A percentile compares a stretch with the other conserved stretches of the same genome.
Conservation (phyloP, 2,329 filamentous ascomycete genomes). For the Verticillium zaregamsianum region DNA sequence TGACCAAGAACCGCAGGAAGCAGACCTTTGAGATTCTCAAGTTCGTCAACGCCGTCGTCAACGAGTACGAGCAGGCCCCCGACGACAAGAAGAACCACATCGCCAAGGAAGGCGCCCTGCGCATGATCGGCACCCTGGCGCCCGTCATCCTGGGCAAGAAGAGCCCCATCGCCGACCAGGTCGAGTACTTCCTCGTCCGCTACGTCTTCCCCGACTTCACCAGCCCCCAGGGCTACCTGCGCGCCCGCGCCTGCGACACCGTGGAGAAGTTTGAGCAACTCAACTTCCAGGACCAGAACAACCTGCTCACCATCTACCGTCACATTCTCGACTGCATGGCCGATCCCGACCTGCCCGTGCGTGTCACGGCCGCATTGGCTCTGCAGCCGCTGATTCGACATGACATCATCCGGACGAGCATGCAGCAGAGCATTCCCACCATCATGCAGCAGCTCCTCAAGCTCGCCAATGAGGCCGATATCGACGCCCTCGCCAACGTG, state of each 20-base stretch:
- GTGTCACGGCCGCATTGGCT: conserved; percentile 89
- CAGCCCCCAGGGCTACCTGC: conserved; percentile 85
- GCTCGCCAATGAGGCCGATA: conserved; percentile 94
- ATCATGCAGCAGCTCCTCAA: conserved; percentile 99
- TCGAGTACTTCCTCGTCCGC: conserved; percentile 97
- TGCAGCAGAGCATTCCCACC: conserved; percentile 97
- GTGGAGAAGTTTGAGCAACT: conserved; percentile 97
- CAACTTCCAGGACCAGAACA: conserved; percentile 94
- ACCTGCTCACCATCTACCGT: conserved; percentile 92
- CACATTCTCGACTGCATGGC: conserved; percentile 98
- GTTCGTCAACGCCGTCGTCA: conserved; percentile 94
- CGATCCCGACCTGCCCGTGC: conserved; percentile 85
- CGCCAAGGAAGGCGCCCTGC: conserved; percentile 91
- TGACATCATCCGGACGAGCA: conserved; percentile 87
- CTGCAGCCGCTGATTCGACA: conserved; percentile 94
- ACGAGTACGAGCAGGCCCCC: conserved; percentile 79
- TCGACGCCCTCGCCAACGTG: conserved; percentile 93
- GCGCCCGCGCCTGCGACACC: conserved; percentile 92
- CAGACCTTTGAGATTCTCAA: conserved; percentile 92
- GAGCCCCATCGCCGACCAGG: conserved; percentile 94
- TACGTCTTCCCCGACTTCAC: conserved; percentile 98
- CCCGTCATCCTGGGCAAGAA: conserved; percentile 96
- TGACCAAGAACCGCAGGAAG: conserved; percentile 92
- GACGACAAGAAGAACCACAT: conserved; percentile 90
- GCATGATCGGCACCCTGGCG: conserved; percentile 95